Base-by-base conservation (phyloP, 768 basidiomycete species). In the Lentinula detonsa region DNA sequence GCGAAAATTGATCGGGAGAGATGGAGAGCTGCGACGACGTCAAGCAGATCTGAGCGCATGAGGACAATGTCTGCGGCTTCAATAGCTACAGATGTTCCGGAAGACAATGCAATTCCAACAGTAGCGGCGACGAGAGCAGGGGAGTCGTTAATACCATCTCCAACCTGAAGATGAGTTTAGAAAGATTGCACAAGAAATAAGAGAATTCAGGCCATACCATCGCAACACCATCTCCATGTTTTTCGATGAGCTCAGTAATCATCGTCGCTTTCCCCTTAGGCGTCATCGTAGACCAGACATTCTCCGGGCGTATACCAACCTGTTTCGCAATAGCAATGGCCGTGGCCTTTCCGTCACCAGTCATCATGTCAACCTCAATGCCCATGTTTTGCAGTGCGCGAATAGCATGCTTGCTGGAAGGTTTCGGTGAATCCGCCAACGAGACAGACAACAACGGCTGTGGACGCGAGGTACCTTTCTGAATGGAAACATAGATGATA, bases 131-230 rank as follows among this genome's bases (percentile, higher is more conserved):
- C 95, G 2, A 99, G 86, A 11, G 96, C 97, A 1, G 95, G 96
- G 2, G 96, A 98, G 71, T 99, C 97, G 72, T 99, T 98, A 77
- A 98, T 97, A 37, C 97, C 97, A 72, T 99, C 97, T 23, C 97
- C 97, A 43, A 99, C 94, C 94, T 95, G 59, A 33, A 49, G 42
- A 62, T 5, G 2, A 11, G 23, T 21, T 34, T 2, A 40, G 7
- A 4, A n/a, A 40, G n/a, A 23, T 35, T 9, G 18, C 10, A 5
- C 37, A 31, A n/a, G 35, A 49, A 37, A 34, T 43, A 51, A 61
- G 37, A 58, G 53, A 21, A 4, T 34, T 15, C 75, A 39, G 37
- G 13, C 13, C 82, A 61, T 68, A 93, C 95, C 96, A 98, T 97
- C 2, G 94, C 95, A 37, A 98, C 88, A 33, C 88, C 90, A 9